phyloP scores from a whole-genome alignment of 257 asterid genomes.

The Solanum medicagineum region DNA sequence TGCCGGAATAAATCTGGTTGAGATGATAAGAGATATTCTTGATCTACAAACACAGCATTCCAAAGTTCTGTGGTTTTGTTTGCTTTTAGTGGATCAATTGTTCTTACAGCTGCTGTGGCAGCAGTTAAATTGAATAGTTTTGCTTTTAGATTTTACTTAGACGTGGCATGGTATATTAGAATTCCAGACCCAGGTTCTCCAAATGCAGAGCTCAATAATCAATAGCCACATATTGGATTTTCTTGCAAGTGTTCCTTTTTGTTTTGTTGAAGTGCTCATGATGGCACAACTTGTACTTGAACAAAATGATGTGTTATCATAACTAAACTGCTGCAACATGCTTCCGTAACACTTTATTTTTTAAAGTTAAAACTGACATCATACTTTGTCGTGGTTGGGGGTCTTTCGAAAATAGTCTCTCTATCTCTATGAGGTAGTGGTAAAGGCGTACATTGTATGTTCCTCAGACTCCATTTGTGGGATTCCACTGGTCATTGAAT shows the following conservation, averaged over 20 bases:
- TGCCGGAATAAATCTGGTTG: conserved; percentile 42
- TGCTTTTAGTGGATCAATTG: conserved; percentile 19
- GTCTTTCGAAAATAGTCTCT: no score
- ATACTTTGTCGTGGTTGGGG: background rate
- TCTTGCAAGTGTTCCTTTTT: background rate
- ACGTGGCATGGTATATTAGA: conserved; percentile 11
- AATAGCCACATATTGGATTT: background rate
- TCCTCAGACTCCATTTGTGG: no score
- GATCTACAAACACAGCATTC: conserved; percentile 39
- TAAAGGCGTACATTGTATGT: no score
- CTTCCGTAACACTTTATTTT: background rate
- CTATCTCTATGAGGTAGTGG: no score
- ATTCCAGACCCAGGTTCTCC: conserved; percentile 13
- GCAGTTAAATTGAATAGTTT: conserved; percentile 8
- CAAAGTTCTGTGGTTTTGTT: conserved; percentile 17
- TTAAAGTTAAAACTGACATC: background rate
- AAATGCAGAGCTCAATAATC: background rate
- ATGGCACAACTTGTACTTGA: background rate
- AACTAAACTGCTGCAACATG: background rate
- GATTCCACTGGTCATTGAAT: no score
- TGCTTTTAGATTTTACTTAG: background rate
- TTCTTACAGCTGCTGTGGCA: conserved; percentile 31
- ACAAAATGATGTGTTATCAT: background rate
- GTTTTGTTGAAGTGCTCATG: background rate
- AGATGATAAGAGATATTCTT: conserved; percentile 21